phyloP scores from a whole-genome alignment of 179 eudicot genomes.

The Beta lomatogona region DNA sequence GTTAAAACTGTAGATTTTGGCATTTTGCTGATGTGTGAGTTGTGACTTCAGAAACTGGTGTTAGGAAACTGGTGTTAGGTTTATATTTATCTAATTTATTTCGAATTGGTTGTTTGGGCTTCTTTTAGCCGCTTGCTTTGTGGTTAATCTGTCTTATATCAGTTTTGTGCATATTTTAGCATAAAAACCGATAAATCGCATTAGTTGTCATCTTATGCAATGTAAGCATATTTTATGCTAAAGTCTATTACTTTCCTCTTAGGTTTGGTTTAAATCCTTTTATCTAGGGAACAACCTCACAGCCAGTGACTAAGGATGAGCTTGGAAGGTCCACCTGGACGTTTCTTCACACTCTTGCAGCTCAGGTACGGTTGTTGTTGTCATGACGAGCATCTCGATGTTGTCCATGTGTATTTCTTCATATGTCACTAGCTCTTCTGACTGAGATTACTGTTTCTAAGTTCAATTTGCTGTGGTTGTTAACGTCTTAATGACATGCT shows the following conservation, averaged over 20 bases:
- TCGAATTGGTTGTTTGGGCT: too few species aligned
- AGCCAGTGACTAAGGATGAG: slow-evolving; percentile 74
- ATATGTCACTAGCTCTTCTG: background rate
- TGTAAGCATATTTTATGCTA: background rate
- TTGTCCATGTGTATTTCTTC: background rate
- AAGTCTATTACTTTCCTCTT: slow-evolving; percentile 1
- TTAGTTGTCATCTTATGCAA: background rate
- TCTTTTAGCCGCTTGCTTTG: background rate
- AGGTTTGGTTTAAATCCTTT: slow-evolving; percentile 17
- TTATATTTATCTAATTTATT: background rate
- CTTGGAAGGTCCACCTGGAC: slow-evolving; percentile 98
- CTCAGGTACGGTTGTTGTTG: slow-evolving; percentile 60
- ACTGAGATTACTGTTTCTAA: background rate
- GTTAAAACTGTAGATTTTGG: too few species aligned
- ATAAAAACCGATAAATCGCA: background rate
- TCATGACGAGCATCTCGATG: slow-evolving; percentile 1
- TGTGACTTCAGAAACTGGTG: too few species aligned
- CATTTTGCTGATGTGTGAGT: too few species aligned
- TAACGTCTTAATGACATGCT: background rate
- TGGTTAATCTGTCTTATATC: background rate
- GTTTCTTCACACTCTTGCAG: slow-evolving; percentile 90
- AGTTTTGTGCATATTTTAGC: background rate
- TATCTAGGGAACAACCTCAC: slow-evolving; percentile 52
- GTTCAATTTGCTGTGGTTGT: background rate
- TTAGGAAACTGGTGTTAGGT: too few species aligned